Base-by-base conservation (phyloP, 805 yeast species). In the Saccharomycopsis sp. region DNA sequence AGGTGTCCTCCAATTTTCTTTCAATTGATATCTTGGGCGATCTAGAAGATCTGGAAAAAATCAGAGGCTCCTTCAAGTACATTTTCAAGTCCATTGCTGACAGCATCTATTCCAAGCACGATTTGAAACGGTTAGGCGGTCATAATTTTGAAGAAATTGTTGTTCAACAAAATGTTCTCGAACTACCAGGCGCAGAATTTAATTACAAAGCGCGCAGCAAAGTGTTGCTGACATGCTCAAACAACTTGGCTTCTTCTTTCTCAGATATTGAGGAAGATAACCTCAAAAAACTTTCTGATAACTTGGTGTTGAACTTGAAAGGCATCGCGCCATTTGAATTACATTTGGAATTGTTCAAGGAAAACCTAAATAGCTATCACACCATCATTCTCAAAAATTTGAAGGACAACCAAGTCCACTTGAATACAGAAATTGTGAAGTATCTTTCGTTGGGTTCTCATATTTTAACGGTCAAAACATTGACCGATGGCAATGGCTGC, bases 401-500 rank as follows among this genome's bases (percentile, higher is more conserved):
- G 17, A 55, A 63, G 9, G 50, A 64, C 0, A 52, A 54, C 3
- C 44, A 51, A 2, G 61, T 71, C 42, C 55, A 65, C 19, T 58
- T 69, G 38, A 48, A 39, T 20, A 51, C 61, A 34, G 65, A 65
- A 41, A 48, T 77, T 4, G 73, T 75, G 50, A 65, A 69, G 27
- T 65, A 69, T 2, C 56, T 83, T 47, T 65, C 70, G 4, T 64
- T 80, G n/a, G 97, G 96, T 1, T 73, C 74, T 29, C 88, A 85
- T 54, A 51, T 68, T 9, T 61, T 89, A 2, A 62, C 73, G 0
- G 63, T 89, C 20, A 64, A 64, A 19, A 69, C 70, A 43, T 65
- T 88, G 10, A 53, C 57, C 4, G 96, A 89, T 59, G 67, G 71
- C 1, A 74, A 75, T 51, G 92, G 88, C 0, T 89, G 97, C 58